Base-by-base conservation (phyloP, 1,284 basidiomycete genomes). In the Mycosarcoma maydis region DNA sequence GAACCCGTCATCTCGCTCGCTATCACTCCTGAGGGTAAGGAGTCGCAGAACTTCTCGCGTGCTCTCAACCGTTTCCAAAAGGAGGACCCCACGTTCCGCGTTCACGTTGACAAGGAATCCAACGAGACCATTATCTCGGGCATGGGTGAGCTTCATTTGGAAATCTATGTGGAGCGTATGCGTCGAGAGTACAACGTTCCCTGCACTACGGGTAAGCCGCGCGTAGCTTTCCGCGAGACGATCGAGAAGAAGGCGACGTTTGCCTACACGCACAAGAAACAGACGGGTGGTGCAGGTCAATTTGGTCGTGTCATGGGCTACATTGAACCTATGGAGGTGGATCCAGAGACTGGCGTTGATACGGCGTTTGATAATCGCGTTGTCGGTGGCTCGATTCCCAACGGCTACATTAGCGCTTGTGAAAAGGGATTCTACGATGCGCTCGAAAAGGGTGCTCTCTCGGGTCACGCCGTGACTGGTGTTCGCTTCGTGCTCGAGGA, bases 71-170 rank as follows among this genome's bases (percentile, higher is more conserved):
- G 95, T 33, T 99, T 99, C 89, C 91, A 96, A 84, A 96, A 95
- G 84, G 96, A 99, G 82, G 96, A 98, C 83, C 96, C 96, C 1
- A 99, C 96, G 0, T 99, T 99, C 89, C 89, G 90, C 50, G 95
- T 98, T 1, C 95, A 98, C 82, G 88, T 98, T 56, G 96, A 99
- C 83, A 83, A 86, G 30, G 94, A 97, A 81, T 92, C 90, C 76
- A 92, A 94, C 83, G 96, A 98, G 90, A 98, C 96, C n/a, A 99
- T 99, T 83, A 98, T 99, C 68, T 95, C 92, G 29, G 96, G 96
- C 17, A 99, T 98, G 96, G 96, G 95, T 26, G 96, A 99, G 84
- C 87, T 99, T 10, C 96, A 99, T 82, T 87, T 99, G 23, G 96
- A 99, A 81, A 97, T 99, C 79, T 98, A 99, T 84, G 95, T 98